Base-by-base conservation (phyloP, 2,329 filamentous ascomycete species). In the Aspergillus amoenus region DNA sequence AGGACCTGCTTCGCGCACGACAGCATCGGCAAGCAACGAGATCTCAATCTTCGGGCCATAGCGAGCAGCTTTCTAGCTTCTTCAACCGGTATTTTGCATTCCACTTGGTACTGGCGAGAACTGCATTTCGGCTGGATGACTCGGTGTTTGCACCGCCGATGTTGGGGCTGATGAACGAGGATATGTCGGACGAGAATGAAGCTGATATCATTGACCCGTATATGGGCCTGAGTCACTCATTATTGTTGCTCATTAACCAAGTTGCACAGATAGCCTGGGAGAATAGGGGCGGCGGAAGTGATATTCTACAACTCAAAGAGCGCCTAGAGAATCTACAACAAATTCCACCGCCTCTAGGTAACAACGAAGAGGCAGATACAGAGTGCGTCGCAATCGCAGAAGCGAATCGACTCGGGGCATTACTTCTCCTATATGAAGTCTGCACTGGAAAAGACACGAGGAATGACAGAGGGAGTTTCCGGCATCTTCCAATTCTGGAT, bases 11-110 rank as follows among this genome's bases (percentile, higher is more conserved):
- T 15, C 45, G 30, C 4, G 34, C 52, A 15, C 42, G 52, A 40
- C 43, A 47, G 32, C 8, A 27, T 13, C 15, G 30, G 9, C 15
- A 4, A 11, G 27, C 9, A 30, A 11, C 3, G 3, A 4, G 9
- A 4, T 30, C 27, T 11, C 27, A 30, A 11, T 11, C 0, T 12
- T 69, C 44, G 34, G 11, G 11, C 32, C 62, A 63, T 24, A 66
- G 58, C 34, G 58, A 60, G 32, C 61, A 64, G 15, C 24, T 69
- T 18, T 34, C 57, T 4, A 54, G 59, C 15, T 68, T 70, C 56
- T 67, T 68, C 37, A 63, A 63, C 22, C 64, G 62, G 2, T 69
- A 70, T 44, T 69, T 69, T 34, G 61, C 60, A 5, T 68, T 70
- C 40, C 66, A 69, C 18, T 48, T 68, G 11, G 67, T 70, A n/a